These are phyloP conservation scores for Arthrobotrys musiformis DNA, from an alignment of 2,329 filamentous ascomycete genomes.

Conservation along the genomic window DNA sequence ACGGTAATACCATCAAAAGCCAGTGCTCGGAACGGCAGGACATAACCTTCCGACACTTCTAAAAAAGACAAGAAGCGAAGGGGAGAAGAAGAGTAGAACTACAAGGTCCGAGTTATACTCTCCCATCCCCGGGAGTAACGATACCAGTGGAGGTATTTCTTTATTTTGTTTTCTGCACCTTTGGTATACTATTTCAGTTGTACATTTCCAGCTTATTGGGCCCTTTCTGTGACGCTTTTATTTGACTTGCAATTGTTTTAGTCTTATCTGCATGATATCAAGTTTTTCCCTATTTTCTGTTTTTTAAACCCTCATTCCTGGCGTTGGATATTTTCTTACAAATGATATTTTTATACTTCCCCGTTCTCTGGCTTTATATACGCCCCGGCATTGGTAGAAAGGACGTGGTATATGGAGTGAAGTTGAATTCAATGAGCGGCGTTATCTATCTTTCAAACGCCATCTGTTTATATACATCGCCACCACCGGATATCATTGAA, in stretches of 20 bases:
- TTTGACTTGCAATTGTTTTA: neutral
- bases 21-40: neutral
- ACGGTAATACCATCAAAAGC: neutral
- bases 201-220: slow-evolving; percentile 47
- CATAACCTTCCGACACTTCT: neutral
- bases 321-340: too few relatives aligned
- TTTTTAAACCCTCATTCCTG: slow-evolving; percentile 10
- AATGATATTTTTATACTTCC: neutral
- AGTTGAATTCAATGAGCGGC: slow-evolving; percentile 23
- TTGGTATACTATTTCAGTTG: slow-evolving; percentile 43
- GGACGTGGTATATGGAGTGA: slow-evolving; percentile 15
- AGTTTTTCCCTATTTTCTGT: neutral
- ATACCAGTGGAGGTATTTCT: neutral
- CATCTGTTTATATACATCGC: slow-evolving; percentile 6
- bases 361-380: neutral
- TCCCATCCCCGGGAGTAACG: neutral
- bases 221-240: neutral
- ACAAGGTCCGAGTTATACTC: neutral
- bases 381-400: neutral
- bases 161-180: neutral
- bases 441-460: slow-evolving; percentile 11
- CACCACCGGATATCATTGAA: neutral
- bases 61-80: neutral
- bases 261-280: slow-evolving; percentile 19
- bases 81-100: neutral